Evolutionary conservation across 345 rosid genomes (phyloP).

Genomic region (Rhodomyrtus tomentosa): DNA sequence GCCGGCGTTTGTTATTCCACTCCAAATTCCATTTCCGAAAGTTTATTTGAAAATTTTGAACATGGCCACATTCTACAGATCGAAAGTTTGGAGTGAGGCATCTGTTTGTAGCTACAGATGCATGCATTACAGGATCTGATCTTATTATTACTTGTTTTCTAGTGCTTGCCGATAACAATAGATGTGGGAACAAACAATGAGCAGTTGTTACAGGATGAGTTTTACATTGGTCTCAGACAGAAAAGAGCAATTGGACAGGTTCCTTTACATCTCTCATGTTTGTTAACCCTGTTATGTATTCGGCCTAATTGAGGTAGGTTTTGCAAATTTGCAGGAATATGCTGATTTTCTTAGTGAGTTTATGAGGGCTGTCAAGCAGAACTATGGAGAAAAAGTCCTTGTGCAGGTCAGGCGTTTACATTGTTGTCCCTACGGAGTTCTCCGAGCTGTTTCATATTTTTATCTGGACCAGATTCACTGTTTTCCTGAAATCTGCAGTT

Average conservation of each 20-base stretch:
- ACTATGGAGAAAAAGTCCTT: slow-evolving; percentile 84
- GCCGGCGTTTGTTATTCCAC: not conserved
- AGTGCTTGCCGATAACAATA: slow-evolving; percentile 85
- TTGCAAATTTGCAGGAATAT: slow-evolving; percentile 43
- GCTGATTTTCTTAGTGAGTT: slow-evolving; percentile 66
- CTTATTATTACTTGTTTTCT: not conserved
- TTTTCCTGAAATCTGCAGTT: slow-evolving; percentile 32
- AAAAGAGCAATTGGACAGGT: slow-evolving; percentile 80
- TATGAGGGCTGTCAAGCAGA: slow-evolving; percentile 86
- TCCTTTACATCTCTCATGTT: not conserved
- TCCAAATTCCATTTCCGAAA: not conserved
- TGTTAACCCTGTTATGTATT: not conserved
- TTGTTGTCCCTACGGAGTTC: not conserved
- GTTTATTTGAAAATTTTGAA: not conserved
- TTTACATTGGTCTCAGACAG: slow-evolving; percentile 77
- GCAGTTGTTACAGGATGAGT: slow-evolving; percentile 66
- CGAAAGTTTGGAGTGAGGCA: not conserved
- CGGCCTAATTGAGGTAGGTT: not conserved
- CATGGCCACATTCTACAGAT: not conserved
- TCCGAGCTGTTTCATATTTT: not conserved
- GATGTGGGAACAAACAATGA: slow-evolving; percentile 95
- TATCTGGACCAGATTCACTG: not conserved
- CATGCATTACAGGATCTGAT: not conserved
- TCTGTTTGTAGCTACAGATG: not conserved
- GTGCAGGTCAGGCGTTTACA: slow-evolving; percentile 38